Evolutionary conservation across 306 rosid species (phyloP).

Genomic region (Quercus bicolor): DNA sequence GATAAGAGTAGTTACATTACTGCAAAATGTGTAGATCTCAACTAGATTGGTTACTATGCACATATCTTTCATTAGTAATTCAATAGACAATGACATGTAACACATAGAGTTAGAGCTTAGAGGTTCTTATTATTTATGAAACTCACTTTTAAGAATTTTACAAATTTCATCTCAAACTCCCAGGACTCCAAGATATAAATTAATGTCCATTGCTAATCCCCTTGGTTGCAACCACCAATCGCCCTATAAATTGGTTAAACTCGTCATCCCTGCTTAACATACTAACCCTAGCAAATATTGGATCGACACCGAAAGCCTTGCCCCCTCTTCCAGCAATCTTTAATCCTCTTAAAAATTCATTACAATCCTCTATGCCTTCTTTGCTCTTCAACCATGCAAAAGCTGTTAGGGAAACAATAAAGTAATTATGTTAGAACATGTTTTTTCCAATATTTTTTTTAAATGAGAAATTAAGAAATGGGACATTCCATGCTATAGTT

Average conservation of each 20-base stretch:
- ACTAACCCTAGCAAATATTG: conserved; percentile 49
- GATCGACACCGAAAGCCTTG: conserved; percentile 47
- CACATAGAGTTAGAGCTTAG: too few relatives aligned
- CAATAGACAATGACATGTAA: too few relatives aligned
- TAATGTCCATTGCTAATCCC: conserved; percentile 10
- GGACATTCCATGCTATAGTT: not conserved
- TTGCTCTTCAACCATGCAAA: conserved; percentile 72
- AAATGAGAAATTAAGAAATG: too few relatives aligned
- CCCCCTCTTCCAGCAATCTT: conserved; percentile 54
- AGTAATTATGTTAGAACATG: not conserved
- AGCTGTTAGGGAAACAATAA: conserved; percentile 28
- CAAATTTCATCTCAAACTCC: not conserved
- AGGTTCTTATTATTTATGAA: too few relatives aligned
- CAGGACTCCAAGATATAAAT: not conserved
- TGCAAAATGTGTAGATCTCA: too few relatives aligned
- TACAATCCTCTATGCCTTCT: conserved; percentile 45
- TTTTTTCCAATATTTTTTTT: too few relatives aligned
- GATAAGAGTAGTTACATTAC: too few relatives aligned
- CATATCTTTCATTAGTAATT: too few relatives aligned
- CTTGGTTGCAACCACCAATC: conserved; percentile 32
- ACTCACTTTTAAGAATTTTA: not conserved
- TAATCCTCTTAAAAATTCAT: conserved; percentile 33
- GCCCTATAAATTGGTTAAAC: conserved; percentile 42
- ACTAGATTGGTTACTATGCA: too few relatives aligned
- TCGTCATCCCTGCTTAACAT: conserved; percentile 42